A percentile compares a stretch with the other conserved stretches of the same genome.
Evolutionary conservation across 2,329 filamentous ascomycete species (phyloP).

Genomic region (Aspergillus ochraceus): DNA sequence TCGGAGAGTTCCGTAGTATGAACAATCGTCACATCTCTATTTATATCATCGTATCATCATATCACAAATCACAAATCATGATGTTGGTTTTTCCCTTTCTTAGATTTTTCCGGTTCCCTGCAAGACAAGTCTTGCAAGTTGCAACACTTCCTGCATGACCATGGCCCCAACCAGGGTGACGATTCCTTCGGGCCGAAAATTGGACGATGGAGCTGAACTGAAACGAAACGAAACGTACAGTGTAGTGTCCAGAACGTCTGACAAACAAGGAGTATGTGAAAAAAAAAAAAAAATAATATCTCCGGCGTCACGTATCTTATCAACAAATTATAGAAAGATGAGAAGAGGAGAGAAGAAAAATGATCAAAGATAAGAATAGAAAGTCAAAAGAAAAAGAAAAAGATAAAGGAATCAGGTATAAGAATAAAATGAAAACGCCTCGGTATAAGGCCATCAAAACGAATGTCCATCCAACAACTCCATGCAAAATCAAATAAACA

Average conservation of each 20-base stretch:
- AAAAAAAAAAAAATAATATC: background rate
- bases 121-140: background rate
- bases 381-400: background rate
- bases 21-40: background rate
- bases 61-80: background rate
- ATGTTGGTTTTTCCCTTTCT: background rate
- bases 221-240: background rate
- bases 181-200: background rate
- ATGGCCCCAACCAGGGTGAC: background rate
- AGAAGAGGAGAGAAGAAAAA: background rate
- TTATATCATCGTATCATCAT: background rate
- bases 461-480: constrained; percentile 13
- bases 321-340: background rate
- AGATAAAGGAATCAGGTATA: background rate
- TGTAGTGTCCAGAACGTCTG: background rate
- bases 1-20: background rate
- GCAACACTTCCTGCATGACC: background rate
- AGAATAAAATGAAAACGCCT: constrained; percentile 2
- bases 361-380: background rate
- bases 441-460: background rate
- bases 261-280: background rate
- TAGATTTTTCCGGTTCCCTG: background rate
- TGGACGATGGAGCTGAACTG: background rate
- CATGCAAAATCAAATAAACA: constrained; percentile 12
- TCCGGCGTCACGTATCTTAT: background rate